phyloP scores from a whole-genome alignment of 75 land plant genomes.

The Picea sitchensis region DNA sequence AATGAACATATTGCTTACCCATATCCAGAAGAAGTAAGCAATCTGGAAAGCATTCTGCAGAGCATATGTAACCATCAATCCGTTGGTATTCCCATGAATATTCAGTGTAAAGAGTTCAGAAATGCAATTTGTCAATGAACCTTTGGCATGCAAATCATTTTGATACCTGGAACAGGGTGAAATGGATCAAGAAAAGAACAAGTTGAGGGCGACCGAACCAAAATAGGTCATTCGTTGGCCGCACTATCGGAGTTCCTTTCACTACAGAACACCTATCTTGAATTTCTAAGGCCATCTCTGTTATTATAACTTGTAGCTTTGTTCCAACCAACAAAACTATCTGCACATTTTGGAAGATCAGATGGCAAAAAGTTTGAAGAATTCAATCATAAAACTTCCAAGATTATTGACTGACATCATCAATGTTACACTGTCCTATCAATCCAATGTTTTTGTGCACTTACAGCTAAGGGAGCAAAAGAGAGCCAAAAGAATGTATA shows the following conservation, averaged over 20 bases:
- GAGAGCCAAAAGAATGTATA: constrained; percentile 54
- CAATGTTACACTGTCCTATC: not conserved
- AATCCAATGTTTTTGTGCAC: constrained; percentile 2
- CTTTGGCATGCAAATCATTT: not conserved
- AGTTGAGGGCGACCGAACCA: constrained; percentile 62
- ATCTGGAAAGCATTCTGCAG: constrained; percentile 49
- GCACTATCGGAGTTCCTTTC: constrained; percentile 45
- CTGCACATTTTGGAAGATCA: constrained; percentile 21
- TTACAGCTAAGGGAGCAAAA: constrained; percentile 69
- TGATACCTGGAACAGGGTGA: constrained; percentile 64
- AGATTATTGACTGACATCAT: not conserved
- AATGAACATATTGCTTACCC: constrained; percentile 19
- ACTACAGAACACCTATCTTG: constrained; percentile 42
- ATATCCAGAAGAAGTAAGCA: constrained; percentile 39
- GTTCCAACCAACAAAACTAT: constrained; percentile 63
- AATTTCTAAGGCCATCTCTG: constrained; percentile 50
- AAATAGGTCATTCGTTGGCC: constrained; percentile 59
- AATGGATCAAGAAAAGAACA: constrained; percentile 60
- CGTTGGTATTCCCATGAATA: not conserved
- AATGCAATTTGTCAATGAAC: not conserved
- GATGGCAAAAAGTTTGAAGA: constrained; percentile 2
- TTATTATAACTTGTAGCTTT: constrained; percentile 71
- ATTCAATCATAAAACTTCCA: constrained; percentile 7
- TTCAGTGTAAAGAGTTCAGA: not conserved
- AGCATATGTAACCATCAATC: not conserved